Conservation (phyloP, 1,284 basidiomycete genomes). For the Moesziomyces sp. region DNA sequence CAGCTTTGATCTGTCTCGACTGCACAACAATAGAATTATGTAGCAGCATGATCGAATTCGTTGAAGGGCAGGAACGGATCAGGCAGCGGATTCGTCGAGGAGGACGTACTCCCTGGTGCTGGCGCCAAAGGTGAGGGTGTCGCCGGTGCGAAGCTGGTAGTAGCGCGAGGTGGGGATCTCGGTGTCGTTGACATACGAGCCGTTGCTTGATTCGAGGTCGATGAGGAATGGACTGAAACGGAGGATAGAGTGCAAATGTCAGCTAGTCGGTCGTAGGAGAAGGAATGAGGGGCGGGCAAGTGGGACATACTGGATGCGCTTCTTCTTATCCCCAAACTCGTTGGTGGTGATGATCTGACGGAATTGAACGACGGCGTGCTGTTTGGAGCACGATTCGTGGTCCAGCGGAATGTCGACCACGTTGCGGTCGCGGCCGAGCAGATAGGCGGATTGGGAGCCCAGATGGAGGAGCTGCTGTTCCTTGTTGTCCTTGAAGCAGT, state of each 20-base stretch:
- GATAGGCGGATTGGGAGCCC: constrained; percentile 85
- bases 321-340: constrained; percentile 84
- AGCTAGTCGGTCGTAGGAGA: not conserved
- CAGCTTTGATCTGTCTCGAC: not conserved
- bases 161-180: constrained; percentile 86
- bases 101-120: constrained; percentile 62
- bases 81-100: constrained; percentile 51
- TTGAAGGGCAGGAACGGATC: not conserved
- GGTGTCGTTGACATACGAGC: constrained; percentile 88
- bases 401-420: constrained; percentile 83
- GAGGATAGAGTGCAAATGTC: not conserved
- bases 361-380: constrained; percentile 96
- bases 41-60: not conserved
- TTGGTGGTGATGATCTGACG: constrained; percentile 86
- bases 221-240: constrained; percentile 73
- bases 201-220: constrained; percentile 96
- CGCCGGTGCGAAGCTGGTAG: constrained; percentile 86
- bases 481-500: constrained; percentile 94
- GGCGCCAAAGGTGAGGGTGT: constrained; percentile 70
- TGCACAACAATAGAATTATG: not conserved
- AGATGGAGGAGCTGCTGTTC: constrained; percentile 73
- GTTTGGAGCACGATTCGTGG: constrained; percentile 97
- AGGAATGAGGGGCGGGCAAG: constrained; percentile 54
- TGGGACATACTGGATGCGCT: constrained; percentile 31
- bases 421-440: constrained; percentile 84